Base-by-base conservation (phyloP, 805 yeast species). In the Candida stauntonica region DNA sequence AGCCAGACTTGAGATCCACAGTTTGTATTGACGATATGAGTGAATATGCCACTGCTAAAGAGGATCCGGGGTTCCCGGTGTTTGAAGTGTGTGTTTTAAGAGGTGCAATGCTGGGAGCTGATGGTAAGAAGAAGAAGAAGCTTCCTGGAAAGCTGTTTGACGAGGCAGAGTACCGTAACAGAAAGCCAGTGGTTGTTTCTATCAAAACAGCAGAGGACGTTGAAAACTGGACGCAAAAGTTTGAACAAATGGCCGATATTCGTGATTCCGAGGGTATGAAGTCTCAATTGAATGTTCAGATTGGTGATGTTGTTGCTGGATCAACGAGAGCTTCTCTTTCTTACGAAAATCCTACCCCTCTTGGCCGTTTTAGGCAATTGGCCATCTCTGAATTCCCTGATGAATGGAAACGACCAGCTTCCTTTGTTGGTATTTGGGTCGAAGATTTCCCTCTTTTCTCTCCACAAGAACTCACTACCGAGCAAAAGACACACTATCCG, bases 281-380 rank as follows among this genome's bases (percentile, higher is more conserved):
- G 13, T 33, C 52, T 3, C 38, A 44, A 1, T 56, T 85, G 17
- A 51, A 63, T 14, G 55, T 86, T 16, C 46, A 67, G 30, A 61
- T 72, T 2, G 96, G 95, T 29, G 96, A 87, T 57, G 63, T 86
- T 3, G 54, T 93, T 23, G 91, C 89, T 3, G 72, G 84, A 12
- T 71, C 87, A n/a, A 85, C 84, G n/a, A 70, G 98, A 44, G 75
- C 83, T 2, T 53, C 57, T 12, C 41, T 76, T 17, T 65, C 91
- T 0, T 91, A 86, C 56, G 99, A 91, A 54, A 91, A 87, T 54
- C 98, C 98, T 16, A 93, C 98, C 0, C 98, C 99, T 0, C 62
- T 93, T 37, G 99, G 99, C 0, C 72, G 82, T 38, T 72, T 86
- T 47, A 72, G 99, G 42, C 96, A 88, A 54, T 53, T 86, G 35